Percentiles rank a stretch among this genome's conserved stretches.
Conservation (phyloP, 306 rosid species). For the Castanospermum australe region DNA sequence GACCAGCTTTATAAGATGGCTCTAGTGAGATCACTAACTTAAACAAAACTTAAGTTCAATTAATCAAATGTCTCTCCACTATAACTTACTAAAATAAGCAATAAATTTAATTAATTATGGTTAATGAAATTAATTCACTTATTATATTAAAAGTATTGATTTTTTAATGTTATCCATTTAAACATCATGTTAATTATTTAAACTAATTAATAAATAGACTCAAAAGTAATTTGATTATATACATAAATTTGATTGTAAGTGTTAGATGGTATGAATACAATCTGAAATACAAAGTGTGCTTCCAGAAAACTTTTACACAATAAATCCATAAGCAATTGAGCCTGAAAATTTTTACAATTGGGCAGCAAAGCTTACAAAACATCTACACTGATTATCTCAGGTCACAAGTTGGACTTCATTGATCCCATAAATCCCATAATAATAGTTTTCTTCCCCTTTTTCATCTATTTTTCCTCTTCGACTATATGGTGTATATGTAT, state of each 20-base stretch:
- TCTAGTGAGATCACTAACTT: not conserved
- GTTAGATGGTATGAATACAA: not conserved
- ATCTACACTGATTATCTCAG: not conserved
- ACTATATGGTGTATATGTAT: no score
- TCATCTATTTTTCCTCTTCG: not conserved
- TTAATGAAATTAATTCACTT: not conserved
- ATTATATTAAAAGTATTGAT: not conserved
- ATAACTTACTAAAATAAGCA: not conserved
- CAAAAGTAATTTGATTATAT: not conserved
- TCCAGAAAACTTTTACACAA: not conserved
- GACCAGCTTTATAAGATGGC: not conserved
- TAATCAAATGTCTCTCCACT: not conserved
- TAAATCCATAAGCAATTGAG: not conserved
- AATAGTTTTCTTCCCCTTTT: not conserved
- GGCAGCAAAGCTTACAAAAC: not conserved
- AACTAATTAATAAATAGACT: not conserved
- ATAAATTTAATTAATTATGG: not conserved
- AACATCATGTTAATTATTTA: not conserved
- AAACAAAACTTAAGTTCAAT: not conserved
- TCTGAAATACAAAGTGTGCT: not conserved
- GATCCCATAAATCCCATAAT: not conserved
- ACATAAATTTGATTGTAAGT: not conserved
- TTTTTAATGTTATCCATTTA: not conserved
- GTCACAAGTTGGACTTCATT: not conserved
- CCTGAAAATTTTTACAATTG: not conserved